These are phyloP conservation scores for Grigorovia jiainica DNA, from an alignment of 805 yeast species.

Conservation along the genomic window DNA sequence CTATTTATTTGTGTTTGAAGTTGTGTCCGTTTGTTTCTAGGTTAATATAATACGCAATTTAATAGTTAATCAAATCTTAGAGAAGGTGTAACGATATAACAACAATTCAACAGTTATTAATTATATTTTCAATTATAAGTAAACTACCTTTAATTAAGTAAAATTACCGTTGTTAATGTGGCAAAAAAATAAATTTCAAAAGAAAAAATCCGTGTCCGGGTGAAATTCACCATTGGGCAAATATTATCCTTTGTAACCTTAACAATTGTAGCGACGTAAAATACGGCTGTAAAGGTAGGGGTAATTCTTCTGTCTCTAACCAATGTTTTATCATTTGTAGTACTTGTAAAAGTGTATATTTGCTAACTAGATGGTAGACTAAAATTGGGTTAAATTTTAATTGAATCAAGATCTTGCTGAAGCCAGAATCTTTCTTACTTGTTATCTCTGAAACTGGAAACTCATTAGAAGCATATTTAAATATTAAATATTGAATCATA, in stretches of 20 bases:
- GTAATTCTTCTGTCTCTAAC: background rate
- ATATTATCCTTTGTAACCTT: background rate
- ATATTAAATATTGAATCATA: conserved; percentile 1
- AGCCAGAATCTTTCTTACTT: background rate
- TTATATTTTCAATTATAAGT: too few species aligned
- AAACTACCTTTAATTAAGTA: background rate
- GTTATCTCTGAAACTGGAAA: background rate
- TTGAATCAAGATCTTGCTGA: background rate
- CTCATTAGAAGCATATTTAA: background rate
- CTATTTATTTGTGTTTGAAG: background rate
- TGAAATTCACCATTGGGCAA: background rate
- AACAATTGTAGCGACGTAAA: background rate
- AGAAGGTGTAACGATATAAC: too few species aligned
- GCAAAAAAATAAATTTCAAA: background rate
- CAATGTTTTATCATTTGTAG: too few species aligned
- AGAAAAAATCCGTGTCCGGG: background rate
- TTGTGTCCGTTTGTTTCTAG: background rate
- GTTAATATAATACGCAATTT: too few species aligned
- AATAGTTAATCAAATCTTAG: too few species aligned
- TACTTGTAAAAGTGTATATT: too few species aligned
- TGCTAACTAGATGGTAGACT: background rate
- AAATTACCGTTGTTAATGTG: background rate
- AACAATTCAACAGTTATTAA: background rate
- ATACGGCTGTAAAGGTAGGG: background rate
- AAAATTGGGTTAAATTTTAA: background rate